Conservation (phyloP, 2,329 filamentous ascomycete genomes). For the Thielaviopsis cerberus region DNA sequence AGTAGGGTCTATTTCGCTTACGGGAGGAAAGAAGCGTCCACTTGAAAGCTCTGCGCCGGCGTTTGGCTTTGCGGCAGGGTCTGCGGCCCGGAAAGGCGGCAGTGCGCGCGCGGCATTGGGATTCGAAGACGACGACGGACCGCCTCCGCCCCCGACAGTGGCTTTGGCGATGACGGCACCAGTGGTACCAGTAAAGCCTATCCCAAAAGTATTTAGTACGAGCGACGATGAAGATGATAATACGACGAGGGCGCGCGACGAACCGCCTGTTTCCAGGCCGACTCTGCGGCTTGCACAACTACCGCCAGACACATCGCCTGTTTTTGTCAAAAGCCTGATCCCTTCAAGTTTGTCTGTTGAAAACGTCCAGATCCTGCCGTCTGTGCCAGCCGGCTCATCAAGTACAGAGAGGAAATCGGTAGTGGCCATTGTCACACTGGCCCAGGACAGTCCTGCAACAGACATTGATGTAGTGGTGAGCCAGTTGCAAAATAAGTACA, state of each 20-base stretch:
- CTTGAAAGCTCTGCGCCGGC: constrained; percentile 25
- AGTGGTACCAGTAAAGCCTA: constrained; percentile 4
- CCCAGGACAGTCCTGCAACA: constrained; percentile 60
- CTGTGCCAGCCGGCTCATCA: constrained; percentile 27
- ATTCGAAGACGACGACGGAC: constrained; percentile 22
- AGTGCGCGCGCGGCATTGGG: constrained; percentile 18
- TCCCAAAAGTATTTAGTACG: constrained; percentile 55
- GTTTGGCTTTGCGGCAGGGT: constrained; percentile 20
- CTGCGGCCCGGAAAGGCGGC: constrained; percentile 16
- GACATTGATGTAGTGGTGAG: constrained; percentile 71
- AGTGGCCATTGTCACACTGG: constrained; percentile 63
- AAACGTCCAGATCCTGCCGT: constrained; percentile 50
- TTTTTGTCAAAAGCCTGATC: constrained; percentile 40
- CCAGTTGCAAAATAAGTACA: constrained; percentile 60
- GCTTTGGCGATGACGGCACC: constrained; percentile 13
- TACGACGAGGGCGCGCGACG: constrained; percentile 21
- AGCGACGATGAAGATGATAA: constrained; percentile 39
- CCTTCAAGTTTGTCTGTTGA: constrained; percentile 47
- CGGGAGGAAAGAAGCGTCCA: constrained; percentile 30
- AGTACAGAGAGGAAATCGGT: constrained; percentile 49
- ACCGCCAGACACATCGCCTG: constrained; percentile 40
- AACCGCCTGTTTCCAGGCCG: constrained; percentile 43
- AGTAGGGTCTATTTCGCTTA: constrained; percentile 29
- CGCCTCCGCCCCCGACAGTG: constrained; percentile 22
- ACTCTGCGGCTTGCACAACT: constrained; percentile 43